These are phyloP conservation scores for Xylaria cubensis DNA, from an alignment of 495 filamentous ascomycete genomes.

Conservation along the genomic window DNA sequence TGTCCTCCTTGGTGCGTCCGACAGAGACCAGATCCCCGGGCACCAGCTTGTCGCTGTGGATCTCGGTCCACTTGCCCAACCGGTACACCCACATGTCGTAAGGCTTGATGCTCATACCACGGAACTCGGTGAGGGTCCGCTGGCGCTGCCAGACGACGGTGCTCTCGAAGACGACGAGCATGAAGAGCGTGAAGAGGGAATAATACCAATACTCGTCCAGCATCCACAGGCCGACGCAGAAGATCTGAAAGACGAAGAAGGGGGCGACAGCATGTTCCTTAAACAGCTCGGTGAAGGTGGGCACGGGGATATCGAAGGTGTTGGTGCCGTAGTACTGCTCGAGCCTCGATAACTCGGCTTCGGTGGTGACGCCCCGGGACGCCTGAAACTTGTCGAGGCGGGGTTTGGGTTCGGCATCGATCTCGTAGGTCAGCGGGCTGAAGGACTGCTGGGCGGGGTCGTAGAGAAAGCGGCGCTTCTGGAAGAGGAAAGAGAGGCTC, in stretches of 20 bases:
- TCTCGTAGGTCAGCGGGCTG: slow-evolving; percentile 79
- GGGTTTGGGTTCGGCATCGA: slow-evolving; percentile 85
- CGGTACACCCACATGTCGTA: slow-evolving; percentile 92
- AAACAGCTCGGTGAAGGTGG: slow-evolving; percentile 93
- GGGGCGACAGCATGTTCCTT: slow-evolving; percentile 98
- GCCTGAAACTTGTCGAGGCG: slow-evolving; percentile 77
- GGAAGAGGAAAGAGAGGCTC: slow-evolving; percentile 91
- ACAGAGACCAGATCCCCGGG: slow-evolving; percentile 97
- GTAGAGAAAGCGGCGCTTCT: slow-evolving; percentile 96
- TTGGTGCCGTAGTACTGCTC: slow-evolving; percentile 95
- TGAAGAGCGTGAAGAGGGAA: slow-evolving; percentile 96
- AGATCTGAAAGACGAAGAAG: slow-evolving; percentile 99
- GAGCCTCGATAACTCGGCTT: slow-evolving; percentile 75
- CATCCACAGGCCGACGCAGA: slow-evolving; percentile 98
- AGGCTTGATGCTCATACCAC: slow-evolving; percentile 98
- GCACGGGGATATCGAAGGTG: slow-evolving; percentile 97
- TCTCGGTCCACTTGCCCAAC: slow-evolving; percentile 83
- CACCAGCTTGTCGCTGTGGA: slow-evolving; percentile 90
- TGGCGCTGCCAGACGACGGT: slow-evolving; percentile 99
- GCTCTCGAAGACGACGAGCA: slow-evolving; percentile 97
- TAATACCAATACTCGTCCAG: slow-evolving; percentile 99
- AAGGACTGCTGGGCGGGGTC: slow-evolving; percentile 72
- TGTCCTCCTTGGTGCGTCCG: slow-evolving; percentile 93
- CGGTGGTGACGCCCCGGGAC: slow-evolving; percentile 71
- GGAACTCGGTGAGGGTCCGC: slow-evolving; percentile 95